Evolutionary conservation across 2,329 filamentous ascomycete species (phyloP).

Genomic region (Biscogniauxia sp.): DNA sequence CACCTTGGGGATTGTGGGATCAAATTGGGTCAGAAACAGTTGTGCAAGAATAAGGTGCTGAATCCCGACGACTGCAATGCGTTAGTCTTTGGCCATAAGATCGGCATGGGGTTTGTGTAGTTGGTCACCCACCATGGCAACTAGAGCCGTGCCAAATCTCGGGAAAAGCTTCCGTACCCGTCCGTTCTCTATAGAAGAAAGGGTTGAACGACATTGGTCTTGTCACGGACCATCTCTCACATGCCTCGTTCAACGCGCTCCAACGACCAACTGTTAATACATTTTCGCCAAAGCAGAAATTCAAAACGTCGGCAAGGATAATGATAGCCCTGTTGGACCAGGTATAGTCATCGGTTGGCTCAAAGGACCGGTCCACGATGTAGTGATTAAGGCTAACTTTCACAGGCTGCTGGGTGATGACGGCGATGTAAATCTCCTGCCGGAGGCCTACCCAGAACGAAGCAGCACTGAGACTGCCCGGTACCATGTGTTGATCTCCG

Average conservation of each 20-base stretch:
- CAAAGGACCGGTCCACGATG: conserved; percentile 51
- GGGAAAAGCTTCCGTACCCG: conserved; percentile 47
- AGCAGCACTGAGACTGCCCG: conserved; percentile 45
- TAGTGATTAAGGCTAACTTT: conserved; percentile 49
- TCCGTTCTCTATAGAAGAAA: conserved; percentile 44
- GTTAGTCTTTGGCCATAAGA: conserved; percentile 2
- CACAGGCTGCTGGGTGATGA: conserved; percentile 45
- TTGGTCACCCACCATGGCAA: conserved; percentile 44
- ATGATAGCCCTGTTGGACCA: conserved; percentile 63
- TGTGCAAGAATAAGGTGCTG: conserved; percentile 59
- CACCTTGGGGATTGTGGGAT: conserved; percentile 51
- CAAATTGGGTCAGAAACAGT: conserved; percentile 55
- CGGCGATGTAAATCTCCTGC: conserved; percentile 58
- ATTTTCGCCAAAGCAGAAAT: conserved; percentile 56
- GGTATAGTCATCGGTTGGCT: conserved; percentile 47
- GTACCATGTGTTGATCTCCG: conserved; percentile 39
- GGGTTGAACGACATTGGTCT: conserved; percentile 54
- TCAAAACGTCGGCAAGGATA: conserved; percentile 61
- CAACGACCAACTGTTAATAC: conserved; percentile 38
- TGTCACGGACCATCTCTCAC: conserved; percentile 43
- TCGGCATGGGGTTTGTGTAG: neutral
- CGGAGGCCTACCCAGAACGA: conserved; percentile 58
- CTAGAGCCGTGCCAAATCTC: conserved; percentile 56
- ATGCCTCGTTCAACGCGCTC: conserved; percentile 44
- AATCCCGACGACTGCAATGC: conserved; percentile 50